Evolutionary conservation across 2,329 filamentous ascomycete species (phyloP).

Genomic region (Claviceps spartinae): DNA sequence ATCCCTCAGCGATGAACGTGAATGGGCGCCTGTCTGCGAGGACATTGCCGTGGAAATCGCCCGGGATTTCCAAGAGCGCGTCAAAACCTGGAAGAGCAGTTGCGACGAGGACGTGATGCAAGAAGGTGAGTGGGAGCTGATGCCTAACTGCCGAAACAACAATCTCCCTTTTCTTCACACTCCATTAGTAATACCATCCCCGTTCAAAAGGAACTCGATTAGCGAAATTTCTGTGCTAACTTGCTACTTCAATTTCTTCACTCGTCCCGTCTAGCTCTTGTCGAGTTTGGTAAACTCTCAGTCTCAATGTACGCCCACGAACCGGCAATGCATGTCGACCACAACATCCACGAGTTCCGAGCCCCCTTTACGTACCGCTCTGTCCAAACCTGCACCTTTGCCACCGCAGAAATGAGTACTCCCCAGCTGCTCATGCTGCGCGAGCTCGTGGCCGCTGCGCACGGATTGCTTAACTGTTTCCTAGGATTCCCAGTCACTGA

Average conservation of each 20-base stretch:
- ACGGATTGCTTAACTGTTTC: slow-evolving; percentile 2
- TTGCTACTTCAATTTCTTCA: background rate
- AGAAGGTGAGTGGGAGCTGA: background rate
- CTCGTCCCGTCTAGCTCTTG: background rate
- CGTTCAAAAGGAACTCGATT: no score
- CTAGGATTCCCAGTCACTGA: background rate
- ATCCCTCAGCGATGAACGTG: background rate
- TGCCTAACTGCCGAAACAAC: no score
- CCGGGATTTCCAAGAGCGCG: background rate
- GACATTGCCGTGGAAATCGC: background rate
- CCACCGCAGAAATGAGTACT: background rate
- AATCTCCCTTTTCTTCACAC: no score
- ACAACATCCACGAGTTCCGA: slow-evolving; percentile 2
- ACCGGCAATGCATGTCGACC: slow-evolving; percentile 2
- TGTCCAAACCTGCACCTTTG: slow-evolving; percentile 1
- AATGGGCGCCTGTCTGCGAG: background rate
- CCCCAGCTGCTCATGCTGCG: slow-evolving; percentile 1
- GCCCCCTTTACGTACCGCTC: slow-evolving; percentile 1
- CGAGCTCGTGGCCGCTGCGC: slow-evolving; percentile 1
- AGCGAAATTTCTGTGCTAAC: background rate
- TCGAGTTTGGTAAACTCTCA: slow-evolving; percentile 2
- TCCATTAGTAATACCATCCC: no score
- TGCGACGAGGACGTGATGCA: background rate
- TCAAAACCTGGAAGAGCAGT: background rate
- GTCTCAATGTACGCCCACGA: slow-evolving; percentile 2